Evolutionary conservation across 805 yeast genomes (phyloP).

Genomic region (Cyberlindnera petersonii): DNA sequence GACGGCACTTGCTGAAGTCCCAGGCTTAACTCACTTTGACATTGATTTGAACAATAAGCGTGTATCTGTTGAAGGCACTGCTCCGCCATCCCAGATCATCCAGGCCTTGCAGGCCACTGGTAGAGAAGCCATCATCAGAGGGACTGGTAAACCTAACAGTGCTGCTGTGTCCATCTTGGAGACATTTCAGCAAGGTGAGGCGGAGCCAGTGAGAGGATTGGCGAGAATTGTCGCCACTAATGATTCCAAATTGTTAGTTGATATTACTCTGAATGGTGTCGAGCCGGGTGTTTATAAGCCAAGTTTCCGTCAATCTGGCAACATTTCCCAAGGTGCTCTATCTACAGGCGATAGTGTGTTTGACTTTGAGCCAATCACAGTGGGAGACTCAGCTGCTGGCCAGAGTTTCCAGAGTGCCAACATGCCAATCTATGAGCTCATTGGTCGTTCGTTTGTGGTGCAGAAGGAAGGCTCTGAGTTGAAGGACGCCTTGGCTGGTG

Average conservation of each 20-base stretch:
- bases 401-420: slow-evolving; percentile 43
- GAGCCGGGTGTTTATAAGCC: slow-evolving; percentile 64
- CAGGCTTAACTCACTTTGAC: slow-evolving; percentile 48
- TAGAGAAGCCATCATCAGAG: slow-evolving; percentile 86
- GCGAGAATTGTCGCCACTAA: slow-evolving; percentile 76
- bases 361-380: slow-evolving; percentile 30
- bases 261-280: slow-evolving; percentile 73
- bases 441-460: slow-evolving; percentile 57
- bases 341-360: slow-evolving; percentile 55
- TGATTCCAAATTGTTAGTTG: slow-evolving; percentile 55
- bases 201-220: slow-evolving; percentile 72
- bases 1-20: slow-evolving; percentile 45
- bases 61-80: slow-evolving; percentile 63
- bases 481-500: slow-evolving; percentile 61
- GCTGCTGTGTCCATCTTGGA: slow-evolving; percentile 93
- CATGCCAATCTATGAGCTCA: slow-evolving; percentile 52
- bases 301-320: slow-evolving; percentile 64
- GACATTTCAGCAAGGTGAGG: slow-evolving; percentile 44
- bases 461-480: slow-evolving; percentile 22
- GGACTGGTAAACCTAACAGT: slow-evolving; percentile 80
- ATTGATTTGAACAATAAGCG: slow-evolving; percentile 56
- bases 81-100: slow-evolving; percentile 75
- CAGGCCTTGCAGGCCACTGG: slow-evolving; percentile 68
- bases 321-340: slow-evolving; percentile 68
- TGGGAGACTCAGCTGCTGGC: slow-evolving; percentile 37